These are phyloP conservation scores for Geotrichum siamense DNA, from an alignment of 1,139 yeast genomes.

Conservation along the genomic window DNA sequence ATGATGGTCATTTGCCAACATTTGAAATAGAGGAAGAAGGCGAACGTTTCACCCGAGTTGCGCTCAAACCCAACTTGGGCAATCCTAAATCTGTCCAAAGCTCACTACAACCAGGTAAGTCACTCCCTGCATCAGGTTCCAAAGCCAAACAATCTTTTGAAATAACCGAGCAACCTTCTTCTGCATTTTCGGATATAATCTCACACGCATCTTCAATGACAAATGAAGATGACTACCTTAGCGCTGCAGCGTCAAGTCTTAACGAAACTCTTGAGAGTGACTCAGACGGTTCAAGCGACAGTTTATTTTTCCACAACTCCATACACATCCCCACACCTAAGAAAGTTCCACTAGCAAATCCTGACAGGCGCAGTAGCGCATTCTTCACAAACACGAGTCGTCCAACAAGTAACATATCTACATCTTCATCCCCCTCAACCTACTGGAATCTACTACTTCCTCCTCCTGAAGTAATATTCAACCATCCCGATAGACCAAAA, in stretches of 20 bases:
- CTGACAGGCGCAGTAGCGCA: conserved; percentile 1
- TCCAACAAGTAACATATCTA: background rate
- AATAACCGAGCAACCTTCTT: background rate
- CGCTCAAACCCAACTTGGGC: background rate
- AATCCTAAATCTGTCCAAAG: conserved; percentile 3
- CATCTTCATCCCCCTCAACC: background rate
- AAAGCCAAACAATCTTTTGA: background rate
- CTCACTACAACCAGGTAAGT: background rate
- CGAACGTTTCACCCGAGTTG: background rate
- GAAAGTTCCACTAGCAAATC: background rate
- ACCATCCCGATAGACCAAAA: background rate
- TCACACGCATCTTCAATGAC: background rate
- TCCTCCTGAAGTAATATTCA: background rate
- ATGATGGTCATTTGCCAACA: background rate
- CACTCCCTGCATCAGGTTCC: background rate
- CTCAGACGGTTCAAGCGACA: background rate
- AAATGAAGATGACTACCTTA: background rate
- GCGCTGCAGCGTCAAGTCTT: background rate
- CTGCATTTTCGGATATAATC: conserved; percentile 1
- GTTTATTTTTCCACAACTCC: background rate
- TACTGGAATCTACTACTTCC: background rate
- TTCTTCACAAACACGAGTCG: background rate
- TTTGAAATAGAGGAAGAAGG: too few species aligned
- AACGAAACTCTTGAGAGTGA: background rate
- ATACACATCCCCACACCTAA: background rate